These are phyloP conservation scores for Paecilomyces sp. DNA, from an alignment of 2,329 filamentous ascomycete genomes.

Conservation along the genomic window DNA sequence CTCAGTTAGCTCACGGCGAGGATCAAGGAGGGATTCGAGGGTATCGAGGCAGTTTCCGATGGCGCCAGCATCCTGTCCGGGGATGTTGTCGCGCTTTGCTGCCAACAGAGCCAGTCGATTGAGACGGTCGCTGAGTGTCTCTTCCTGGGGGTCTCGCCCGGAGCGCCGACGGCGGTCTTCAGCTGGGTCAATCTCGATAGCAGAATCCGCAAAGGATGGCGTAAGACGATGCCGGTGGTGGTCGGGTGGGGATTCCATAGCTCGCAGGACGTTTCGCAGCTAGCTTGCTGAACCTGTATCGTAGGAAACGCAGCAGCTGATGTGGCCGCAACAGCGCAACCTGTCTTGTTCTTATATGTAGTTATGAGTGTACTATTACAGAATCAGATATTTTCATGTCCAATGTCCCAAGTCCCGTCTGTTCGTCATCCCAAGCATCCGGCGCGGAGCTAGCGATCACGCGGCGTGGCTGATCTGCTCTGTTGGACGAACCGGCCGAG, in stretches of 20 bases:
- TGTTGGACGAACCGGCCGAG: background rate
- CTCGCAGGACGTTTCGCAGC: background rate
- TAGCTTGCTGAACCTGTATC: background rate
- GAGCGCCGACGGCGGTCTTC: background rate
- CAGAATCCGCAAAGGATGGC: constrained; percentile 16
- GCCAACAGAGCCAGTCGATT: constrained; percentile 3
- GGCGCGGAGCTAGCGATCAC: background rate
- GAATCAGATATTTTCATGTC: background rate
- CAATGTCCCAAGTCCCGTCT: background rate
- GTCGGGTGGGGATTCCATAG: constrained; percentile 2
- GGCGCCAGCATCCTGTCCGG: background rate
- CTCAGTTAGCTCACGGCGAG: constrained; percentile 11
- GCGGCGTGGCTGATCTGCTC: background rate
- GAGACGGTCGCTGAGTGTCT: background rate
- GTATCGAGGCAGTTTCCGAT: constrained; percentile 15
- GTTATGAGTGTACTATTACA: background rate
- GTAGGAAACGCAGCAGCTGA: background rate
- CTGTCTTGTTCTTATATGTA: background rate
- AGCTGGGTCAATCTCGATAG: constrained; percentile 15
- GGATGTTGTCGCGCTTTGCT: background rate
- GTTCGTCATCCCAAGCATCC: background rate
- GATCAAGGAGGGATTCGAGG: constrained; percentile 26
- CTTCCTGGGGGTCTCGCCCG: constrained; percentile 5
- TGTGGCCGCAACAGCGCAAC: background rate
- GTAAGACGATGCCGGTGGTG: constrained; percentile 4